Evolutionary conservation across 2,329 filamentous ascomycete genomes (phyloP).

Genomic region (Hysterium pulicare): DNA sequence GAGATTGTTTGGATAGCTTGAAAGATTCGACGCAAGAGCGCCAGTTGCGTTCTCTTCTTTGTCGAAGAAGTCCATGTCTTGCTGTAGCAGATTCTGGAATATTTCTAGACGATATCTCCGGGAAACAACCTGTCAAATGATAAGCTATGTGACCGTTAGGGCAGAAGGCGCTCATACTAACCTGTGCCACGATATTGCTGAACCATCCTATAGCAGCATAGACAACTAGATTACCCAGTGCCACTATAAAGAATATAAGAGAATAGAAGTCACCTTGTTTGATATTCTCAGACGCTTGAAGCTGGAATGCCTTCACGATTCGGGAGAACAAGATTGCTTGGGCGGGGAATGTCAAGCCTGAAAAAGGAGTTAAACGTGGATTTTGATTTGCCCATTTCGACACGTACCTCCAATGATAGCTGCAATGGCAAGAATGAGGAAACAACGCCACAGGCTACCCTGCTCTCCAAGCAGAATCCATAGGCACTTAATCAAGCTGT

Average conservation of each 20-base stretch:
- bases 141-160: slow-evolving; percentile 9
- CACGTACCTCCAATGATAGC: slow-evolving; percentile 28
- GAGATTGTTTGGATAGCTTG: slow-evolving; percentile 80
- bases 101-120: slow-evolving; percentile 38
- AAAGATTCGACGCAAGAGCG: slow-evolving; percentile 78
- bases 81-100: slow-evolving; percentile 64
- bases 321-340: slow-evolving; percentile 51
- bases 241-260: slow-evolving; percentile 56
- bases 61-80: slow-evolving; percentile 88
- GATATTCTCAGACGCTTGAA: slow-evolving; percentile 37
- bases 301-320: slow-evolving; percentile 48
- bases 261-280: slow-evolving; percentile 50
- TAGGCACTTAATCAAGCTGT: slow-evolving; percentile 25
- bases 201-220: slow-evolving; percentile 48
- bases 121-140: slow-evolving; percentile 17
- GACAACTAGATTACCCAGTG: slow-evolving; percentile 43
- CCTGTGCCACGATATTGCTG: slow-evolving; percentile 46
- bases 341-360: slow-evolving; percentile 45
- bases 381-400: background rate
- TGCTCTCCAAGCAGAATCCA: slow-evolving; percentile 29
- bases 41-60: slow-evolving; percentile 81
- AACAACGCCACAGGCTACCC: slow-evolving; percentile 37
- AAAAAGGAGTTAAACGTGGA: slow-evolving; percentile 7
- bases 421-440: slow-evolving; percentile 24
- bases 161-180: slow-evolving; percentile 18